Conservation (phyloP, 331 rosid genomes). For the Malus hybrid region DNA sequence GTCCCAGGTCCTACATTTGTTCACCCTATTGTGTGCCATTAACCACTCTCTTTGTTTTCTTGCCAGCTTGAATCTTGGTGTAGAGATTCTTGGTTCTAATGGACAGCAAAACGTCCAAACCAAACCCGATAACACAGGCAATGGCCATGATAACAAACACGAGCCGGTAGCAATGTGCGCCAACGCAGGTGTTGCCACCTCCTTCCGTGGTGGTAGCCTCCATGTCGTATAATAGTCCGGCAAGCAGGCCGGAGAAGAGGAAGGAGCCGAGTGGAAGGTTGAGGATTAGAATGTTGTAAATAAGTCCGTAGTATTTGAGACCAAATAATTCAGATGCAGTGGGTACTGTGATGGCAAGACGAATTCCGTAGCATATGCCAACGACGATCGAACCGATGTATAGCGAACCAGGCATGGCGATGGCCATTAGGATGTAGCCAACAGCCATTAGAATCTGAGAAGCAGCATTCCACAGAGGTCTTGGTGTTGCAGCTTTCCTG, state of each 20-base stretch:
- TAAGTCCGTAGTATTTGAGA: slow-evolving; percentile 74
- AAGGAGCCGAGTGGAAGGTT: slow-evolving; percentile 91
- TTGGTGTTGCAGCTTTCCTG: slow-evolving; percentile 72
- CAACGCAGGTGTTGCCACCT: slow-evolving; percentile 87
- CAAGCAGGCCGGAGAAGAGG: slow-evolving; percentile 87
- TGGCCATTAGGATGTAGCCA: slow-evolving; percentile 66
- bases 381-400: slow-evolving; percentile 66
- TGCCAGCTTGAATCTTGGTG: slow-evolving; percentile 47
- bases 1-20: neutral
- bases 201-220: slow-evolving; percentile 60
- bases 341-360: slow-evolving; percentile 73
- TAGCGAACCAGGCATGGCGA: slow-evolving; percentile 76
- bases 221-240: slow-evolving; percentile 71
- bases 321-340: slow-evolving; percentile 78
- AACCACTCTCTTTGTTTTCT: slow-evolving; percentile 31
- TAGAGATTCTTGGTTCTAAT: slow-evolving; percentile 55
- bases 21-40: slow-evolving; percentile 1
- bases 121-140: slow-evolving; percentile 70
- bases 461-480: slow-evolving; percentile 78
- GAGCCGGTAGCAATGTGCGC: slow-evolving; percentile 74
- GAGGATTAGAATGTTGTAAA: slow-evolving; percentile 80
- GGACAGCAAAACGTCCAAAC: slow-evolving; percentile 55
- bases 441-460: slow-evolving; percentile 83
- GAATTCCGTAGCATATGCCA: slow-evolving; percentile 80
- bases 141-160: slow-evolving; percentile 66